Base-by-base conservation (phyloP, 192 early-diverging fungal genomes). In the Obelidium mucronatum region DNA sequence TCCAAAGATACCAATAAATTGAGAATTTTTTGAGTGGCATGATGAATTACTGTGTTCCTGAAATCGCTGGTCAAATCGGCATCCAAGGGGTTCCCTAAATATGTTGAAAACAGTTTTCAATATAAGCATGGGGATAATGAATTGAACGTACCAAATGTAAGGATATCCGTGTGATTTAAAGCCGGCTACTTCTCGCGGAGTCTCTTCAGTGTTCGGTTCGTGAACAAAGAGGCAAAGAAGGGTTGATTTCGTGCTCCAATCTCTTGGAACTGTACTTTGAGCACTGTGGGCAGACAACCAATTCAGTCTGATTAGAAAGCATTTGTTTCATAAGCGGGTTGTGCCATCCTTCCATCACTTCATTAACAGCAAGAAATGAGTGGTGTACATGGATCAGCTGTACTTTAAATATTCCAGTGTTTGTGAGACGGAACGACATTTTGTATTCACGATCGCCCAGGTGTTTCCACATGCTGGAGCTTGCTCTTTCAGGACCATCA, bases 361-460 rank as follows among this genome's bases (percentile, higher is more conserved):
- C 71, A 11, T 61, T 6, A 22, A 73, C 22, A 1, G 71, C 71
- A 15, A 24, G 24, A 39, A 73, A 73, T 8, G 37, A 22, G 0
- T 73, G 55, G 56, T 73, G 39, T 40, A 56, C 13, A 31, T 73
- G 71, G 15, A 61, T 22, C 22, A 73, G 51, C 8, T 13, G 19
- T 5, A 73, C 71, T 17, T 11, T 60, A 40, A 36, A 73, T 1
- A 22, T 61, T 13, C 71, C 71, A 1, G 71, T 28, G 55, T 56
- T 73, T 8, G 58, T 73, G 31, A 61, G 35, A 19, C 71, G 53
- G 58, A 26, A 73, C n/a, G 71, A 56, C 6, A 36, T 35, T 40
- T 73, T 73, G 71, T 73, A 73, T 6, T 8, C 6, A 40, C 71
- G 60, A 24, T 73, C 24, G 31, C 71, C 71, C 34, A 73, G 53